Base-by-base conservation (phyloP, 768 basidiomycete species). In the Galerina sulciceps region DNA sequence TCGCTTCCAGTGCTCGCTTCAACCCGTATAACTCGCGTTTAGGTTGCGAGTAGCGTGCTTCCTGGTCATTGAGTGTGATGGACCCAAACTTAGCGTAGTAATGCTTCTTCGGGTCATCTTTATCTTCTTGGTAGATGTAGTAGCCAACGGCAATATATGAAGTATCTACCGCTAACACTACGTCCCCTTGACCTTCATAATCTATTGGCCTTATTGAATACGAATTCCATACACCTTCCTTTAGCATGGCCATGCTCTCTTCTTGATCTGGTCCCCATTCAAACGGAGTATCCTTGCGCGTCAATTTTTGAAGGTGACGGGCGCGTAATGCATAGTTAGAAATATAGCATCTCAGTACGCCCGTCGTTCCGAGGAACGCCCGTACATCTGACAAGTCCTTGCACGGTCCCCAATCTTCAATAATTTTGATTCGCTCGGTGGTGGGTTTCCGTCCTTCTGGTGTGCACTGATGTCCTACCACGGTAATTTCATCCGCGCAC, bases 131-230 rank as follows among this genome's bases (percentile, higher is more conserved):
- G 10, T 65, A 76, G 0, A 81, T 65, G 31, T 76, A 68, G 34
- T 67, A 78, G 0, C 79, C 76, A 0, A 78, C 66, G 0, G 72
- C 75, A 4, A 73, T 69, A 4, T 47, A 55, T 0, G 68, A 75
- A 0, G 76, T 71, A 53, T 81, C 77, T 0, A 80, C 79, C 8
- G 74, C n/a, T n/a, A n/a, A n/a, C n/a, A n/a, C n/a, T n/a, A n/a
- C n/a, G n/a, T n/a, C n/a, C n/a, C n/a, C n/a, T n/a, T n/a, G n/a
- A n/a, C n/a, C n/a, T n/a, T n/a, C n/a, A n/a, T n/a, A n/a, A n/a
- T n/a, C n/a, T n/a, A n/a, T n/a, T n/a, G n/a, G n/a, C n/a, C n/a
- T n/a, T n/a, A n/a, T n/a, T n/a, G n/a, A n/a, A n/a, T n/a, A n/a
- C n/a, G n/a, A n/a, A n/a, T n/a, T n/a, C n/a, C n/a, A n/a, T n/a